A percentile compares a stretch with the other conserved stretches of the same genome.
These are phyloP conservation scores for Ogataea philodendri DNA, from an alignment of 805 yeast species.

Conservation along the genomic window DNA sequence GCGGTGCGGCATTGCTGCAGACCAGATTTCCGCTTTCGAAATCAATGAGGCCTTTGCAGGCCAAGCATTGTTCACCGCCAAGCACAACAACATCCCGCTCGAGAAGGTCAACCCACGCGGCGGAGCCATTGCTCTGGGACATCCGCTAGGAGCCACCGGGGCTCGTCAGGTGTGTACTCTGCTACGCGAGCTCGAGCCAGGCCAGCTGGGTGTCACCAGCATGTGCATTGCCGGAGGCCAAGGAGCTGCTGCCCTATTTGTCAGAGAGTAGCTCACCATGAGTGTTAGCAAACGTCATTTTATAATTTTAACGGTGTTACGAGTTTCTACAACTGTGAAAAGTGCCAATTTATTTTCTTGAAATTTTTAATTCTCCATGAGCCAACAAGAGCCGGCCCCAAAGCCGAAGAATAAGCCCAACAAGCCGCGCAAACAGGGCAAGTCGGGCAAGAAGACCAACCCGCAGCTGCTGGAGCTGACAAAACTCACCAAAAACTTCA, in stretches of 20 bases:
- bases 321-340: no score
- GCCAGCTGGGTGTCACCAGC: conserved; percentile 85
- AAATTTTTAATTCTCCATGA: neutral
- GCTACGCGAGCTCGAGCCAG: conserved; percentile 71
- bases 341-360: conserved; percentile 2
- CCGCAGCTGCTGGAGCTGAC: conserved; percentile 23
- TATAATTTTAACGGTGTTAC: no score
- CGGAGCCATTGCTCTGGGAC: conserved; percentile 96
- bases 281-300: no score
- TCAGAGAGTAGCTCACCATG: conserved; percentile 76
- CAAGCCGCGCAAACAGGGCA: neutral
- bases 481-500: conserved; percentile 20
- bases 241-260: conserved; percentile 92
- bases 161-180: conserved; percentile 92
- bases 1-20: conserved; percentile 43
- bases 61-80: conserved; percentile 78
- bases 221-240: conserved; percentile 99
- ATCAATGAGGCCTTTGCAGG: conserved; percentile 97
- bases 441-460: conserved; percentile 6
- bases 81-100: conserved; percentile 60
- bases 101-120: conserved; percentile 86
- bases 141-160: conserved; percentile 83
- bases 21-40: conserved; percentile 76
- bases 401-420: neutral
- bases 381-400: neutral